phyloP scores from a whole-genome alignment of 176 grass and related monocot species.

The Secale cereale region DNA sequence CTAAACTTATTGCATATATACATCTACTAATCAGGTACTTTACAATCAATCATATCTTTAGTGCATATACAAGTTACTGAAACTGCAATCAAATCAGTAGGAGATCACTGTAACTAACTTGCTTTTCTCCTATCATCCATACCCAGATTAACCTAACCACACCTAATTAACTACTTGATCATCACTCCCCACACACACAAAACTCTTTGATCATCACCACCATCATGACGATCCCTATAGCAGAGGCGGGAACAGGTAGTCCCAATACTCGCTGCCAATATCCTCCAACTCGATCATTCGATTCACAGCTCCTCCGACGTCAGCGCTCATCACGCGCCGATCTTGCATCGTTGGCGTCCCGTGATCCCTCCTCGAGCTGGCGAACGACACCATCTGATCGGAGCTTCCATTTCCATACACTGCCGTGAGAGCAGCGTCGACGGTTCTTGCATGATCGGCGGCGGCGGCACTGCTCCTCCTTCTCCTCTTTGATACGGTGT shows the following conservation, averaged over 20 bases:
- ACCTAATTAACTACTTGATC: not conserved
- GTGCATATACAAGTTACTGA: not conserved
- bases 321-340: not conserved
- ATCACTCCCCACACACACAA: no score
- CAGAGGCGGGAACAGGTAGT: conserved; percentile 46
- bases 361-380: not conserved
- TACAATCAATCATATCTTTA: not conserved
- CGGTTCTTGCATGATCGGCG: not conserved
- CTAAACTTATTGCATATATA: not conserved
- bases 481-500: no score
- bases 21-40: no score
- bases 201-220: not conserved
- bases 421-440: not conserved
- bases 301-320: not conserved
- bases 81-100: not conserved
- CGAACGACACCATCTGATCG: conserved; percentile 28
- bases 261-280: conserved; percentile 51
- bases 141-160: not conserved
- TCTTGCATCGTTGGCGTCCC: not conserved
- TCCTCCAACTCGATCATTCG: conserved; percentile 42
- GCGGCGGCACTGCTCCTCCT: not conserved
- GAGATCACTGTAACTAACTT: not conserved
- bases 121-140: not conserved
- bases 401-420: not conserved
- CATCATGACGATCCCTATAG: not conserved